Evolutionary conservation across 345 rosid genomes (phyloP).

Genomic region (Pistacia integerrima): DNA sequence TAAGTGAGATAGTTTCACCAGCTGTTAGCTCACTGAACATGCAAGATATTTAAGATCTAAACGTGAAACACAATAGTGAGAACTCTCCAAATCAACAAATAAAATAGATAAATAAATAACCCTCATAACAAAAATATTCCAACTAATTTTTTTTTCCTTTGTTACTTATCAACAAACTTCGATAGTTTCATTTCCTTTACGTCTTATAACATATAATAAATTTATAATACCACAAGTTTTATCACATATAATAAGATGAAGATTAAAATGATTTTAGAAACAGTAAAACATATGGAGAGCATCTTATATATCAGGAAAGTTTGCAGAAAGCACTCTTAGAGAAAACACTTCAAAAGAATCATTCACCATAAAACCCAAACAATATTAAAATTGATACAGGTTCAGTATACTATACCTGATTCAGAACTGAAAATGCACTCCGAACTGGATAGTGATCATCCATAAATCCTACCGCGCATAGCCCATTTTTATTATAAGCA

Average conservation of each 20-base stretch:
- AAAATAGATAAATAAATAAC: background rate
- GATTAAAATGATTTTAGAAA: background rate
- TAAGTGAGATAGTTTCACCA: background rate
- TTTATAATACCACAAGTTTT: background rate
- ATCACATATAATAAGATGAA: too few species aligned
- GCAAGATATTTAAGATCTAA: background rate
- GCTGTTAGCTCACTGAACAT: background rate
- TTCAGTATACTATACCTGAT: slow-evolving; percentile 53
- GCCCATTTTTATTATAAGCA: slow-evolving; percentile 87
- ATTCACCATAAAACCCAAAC: background rate
- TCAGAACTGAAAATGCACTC: slow-evolving; percentile 88
- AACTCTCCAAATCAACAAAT: background rate
- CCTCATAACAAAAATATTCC: background rate
- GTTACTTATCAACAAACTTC: background rate
- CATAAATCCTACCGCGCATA: slow-evolving; percentile 88
- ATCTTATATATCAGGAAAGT: background rate
- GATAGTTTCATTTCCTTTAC: background rate
- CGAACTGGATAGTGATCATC: slow-evolving; percentile 95
- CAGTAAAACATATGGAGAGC: background rate
- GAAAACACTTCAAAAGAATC: background rate
- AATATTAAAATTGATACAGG: background rate
- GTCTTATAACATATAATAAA: background rate
- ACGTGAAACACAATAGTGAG: background rate
- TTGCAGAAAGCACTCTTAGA: background rate
- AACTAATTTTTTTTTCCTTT: background rate